phyloP scores from a whole-genome alignment of 306 rosid genomes.

The Potentilla sterilis region DNA sequence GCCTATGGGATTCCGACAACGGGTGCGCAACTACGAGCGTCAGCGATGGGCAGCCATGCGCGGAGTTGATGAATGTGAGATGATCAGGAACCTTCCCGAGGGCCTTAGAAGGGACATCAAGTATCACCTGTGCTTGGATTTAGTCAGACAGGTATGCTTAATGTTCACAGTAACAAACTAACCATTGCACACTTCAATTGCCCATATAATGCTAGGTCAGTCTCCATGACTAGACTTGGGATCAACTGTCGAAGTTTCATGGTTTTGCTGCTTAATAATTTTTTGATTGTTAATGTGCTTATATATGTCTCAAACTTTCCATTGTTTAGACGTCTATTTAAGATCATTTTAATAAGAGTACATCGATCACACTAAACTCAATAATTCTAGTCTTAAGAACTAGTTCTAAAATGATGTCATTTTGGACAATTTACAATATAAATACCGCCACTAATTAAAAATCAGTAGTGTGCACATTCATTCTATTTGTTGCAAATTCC shows the following conservation, averaged over 20 bases:
- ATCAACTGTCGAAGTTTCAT: background rate
- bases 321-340: too few species aligned
- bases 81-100: slow-evolving; percentile 77
- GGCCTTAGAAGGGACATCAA: slow-evolving; percentile 90
- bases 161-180: background rate
- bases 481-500: background rate
- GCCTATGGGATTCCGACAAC: slow-evolving; percentile 69
- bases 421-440: too few species aligned
- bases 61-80: slow-evolving; percentile 80
- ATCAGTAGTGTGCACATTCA: background rate
- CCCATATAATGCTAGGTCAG: background rate
- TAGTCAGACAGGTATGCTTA: slow-evolving; percentile 65
- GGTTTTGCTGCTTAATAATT: background rate
- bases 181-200: background rate
- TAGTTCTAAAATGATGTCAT: background rate
- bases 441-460: background rate
- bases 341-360: background rate
- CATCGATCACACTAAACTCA: background rate
- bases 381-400: background rate
- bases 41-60: slow-evolving; percentile 93
- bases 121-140: slow-evolving; percentile 86
- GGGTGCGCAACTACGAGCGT: slow-evolving; percentile 82
- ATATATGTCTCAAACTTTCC: background rate
- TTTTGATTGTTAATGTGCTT: background rate
- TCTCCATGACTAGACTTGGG: background rate